Evolutionary conservation across 768 basidiomycete species (phyloP).

Genomic region (Termitomyces sp.): DNA sequence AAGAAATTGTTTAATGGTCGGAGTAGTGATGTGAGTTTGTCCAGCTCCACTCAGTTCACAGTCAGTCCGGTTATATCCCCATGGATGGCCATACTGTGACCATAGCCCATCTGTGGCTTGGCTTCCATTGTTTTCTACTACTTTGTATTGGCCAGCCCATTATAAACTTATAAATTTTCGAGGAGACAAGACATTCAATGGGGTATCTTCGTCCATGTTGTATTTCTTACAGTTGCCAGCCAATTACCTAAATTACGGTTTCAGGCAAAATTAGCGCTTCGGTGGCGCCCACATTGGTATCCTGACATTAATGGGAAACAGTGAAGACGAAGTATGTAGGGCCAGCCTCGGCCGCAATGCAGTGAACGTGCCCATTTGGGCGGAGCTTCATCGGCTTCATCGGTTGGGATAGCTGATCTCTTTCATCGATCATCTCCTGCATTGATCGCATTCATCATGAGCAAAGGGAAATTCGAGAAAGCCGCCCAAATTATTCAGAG

Average conservation of each 20-base stretch:
- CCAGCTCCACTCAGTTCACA: slow-evolving; percentile 2
- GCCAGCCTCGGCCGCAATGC: not conserved
- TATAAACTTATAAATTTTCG: not conserved
- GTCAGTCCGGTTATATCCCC: slow-evolving; percentile 6
- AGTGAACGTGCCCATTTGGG: slow-evolving; percentile 12
- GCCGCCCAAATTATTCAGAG: slow-evolving; percentile 59
- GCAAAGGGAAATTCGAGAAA: slow-evolving; percentile 68
- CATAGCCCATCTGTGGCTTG: not conserved
- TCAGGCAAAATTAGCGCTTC: not conserved
- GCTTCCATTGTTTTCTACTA: not conserved
- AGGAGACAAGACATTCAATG: not conserved
- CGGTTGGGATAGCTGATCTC: slow-evolving; percentile 1
- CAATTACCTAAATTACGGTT: not conserved
- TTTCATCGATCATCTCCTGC: slow-evolving; percentile 3
- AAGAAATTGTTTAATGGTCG: slow-evolving; percentile 1
- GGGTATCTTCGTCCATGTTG: not conserved
- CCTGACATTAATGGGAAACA: not conserved
- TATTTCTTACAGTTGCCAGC: not conserved
- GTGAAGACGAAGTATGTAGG: not conserved
- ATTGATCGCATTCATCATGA: slow-evolving; percentile 36
- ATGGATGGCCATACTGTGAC: not conserved
- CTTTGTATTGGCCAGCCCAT: not conserved
- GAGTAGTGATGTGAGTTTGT: slow-evolving; percentile 2
- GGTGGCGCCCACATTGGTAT: not conserved
- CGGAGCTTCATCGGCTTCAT: slow-evolving; percentile 11